A percentile compares a stretch with the other conserved stretches of the same genome.
phyloP scores from a whole-genome alignment of 2,329 filamentous ascomycete species.

The Trichoderma harzianum region DNA sequence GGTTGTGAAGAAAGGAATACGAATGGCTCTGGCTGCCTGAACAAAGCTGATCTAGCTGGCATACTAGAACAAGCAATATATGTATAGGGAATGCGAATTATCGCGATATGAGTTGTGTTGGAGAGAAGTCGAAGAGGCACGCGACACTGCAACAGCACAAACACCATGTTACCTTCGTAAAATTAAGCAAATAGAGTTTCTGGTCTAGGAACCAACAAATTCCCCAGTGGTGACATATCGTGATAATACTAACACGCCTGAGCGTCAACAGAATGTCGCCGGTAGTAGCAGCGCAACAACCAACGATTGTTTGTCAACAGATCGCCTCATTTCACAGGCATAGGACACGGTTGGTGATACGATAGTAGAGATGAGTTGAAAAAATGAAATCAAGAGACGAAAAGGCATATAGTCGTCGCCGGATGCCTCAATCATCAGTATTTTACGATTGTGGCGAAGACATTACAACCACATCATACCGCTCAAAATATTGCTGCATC shows the following conservation, averaged over 20 bases:
- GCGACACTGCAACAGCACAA: background rate
- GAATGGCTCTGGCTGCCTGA: background rate
- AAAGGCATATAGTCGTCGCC: background rate
- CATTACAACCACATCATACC: background rate
- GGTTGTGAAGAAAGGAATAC: background rate
- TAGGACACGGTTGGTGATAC: background rate
- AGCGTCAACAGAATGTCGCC: background rate
- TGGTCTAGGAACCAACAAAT: background rate
- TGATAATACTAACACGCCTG: background rate
- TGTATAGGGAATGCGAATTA: background rate
- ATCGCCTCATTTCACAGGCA: background rate
- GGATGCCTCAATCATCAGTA: background rate
- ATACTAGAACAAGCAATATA: background rate
- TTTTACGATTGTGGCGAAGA: background rate
- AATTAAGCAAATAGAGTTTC: background rate
- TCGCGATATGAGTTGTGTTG: background rate
- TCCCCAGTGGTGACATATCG: background rate
- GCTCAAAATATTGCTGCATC: background rate
- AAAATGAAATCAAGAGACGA: background rate
- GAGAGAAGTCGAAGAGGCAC: background rate
- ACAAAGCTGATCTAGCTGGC: background rate
- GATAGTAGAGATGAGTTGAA: background rate
- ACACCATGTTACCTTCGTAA: background rate
- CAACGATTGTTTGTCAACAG: background rate
- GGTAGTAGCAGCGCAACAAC: background rate